Evolutionary conservation across 345 rosid species (phyloP).

Genomic region (Mangifera indica): DNA sequence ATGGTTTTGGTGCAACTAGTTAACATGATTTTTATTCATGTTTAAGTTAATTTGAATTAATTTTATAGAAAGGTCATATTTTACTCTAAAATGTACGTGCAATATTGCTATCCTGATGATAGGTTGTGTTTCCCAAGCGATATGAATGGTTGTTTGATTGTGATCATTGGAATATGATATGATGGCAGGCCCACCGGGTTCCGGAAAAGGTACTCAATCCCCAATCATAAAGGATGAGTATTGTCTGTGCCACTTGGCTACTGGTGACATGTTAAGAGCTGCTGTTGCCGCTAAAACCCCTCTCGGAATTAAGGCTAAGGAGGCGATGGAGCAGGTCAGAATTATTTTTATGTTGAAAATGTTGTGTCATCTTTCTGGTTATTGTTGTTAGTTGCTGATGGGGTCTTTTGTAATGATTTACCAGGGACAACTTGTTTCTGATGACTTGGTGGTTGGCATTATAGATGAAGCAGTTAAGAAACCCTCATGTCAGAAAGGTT

Average conservation of each 20-base stretch:
- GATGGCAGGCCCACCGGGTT: conserved; percentile 93
- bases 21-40: neutral
- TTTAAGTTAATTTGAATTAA: neutral
- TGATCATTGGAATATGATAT: conserved; percentile 5
- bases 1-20: neutral
- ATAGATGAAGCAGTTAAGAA: conserved; percentile 94
- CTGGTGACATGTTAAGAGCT: conserved; percentile 98
- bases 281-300: conserved; percentile 94
- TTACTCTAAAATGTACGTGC: neutral
- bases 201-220: conserved; percentile 97
- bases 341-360: neutral
- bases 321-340: conserved; percentile 91
- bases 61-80: neutral
- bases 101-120: neutral
- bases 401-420: conserved; percentile 17
- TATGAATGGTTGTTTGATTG: too few species aligned
- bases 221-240: conserved; percentile 89
- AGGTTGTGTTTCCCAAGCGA: neutral
- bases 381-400: conserved; percentile 11
- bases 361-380: conserved; percentile 1
- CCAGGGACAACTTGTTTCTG: conserved; percentile 94
- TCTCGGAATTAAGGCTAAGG: conserved; percentile 93
- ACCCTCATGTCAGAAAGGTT: conserved; percentile 91
- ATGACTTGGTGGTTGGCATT: conserved; percentile 90
- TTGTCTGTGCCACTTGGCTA: conserved; percentile 96